Evolutionary conservation across 345 rosid species (phyloP), one percentile per base, ranked within the genome.

Genomic region (Brassica juncea): DNA sequence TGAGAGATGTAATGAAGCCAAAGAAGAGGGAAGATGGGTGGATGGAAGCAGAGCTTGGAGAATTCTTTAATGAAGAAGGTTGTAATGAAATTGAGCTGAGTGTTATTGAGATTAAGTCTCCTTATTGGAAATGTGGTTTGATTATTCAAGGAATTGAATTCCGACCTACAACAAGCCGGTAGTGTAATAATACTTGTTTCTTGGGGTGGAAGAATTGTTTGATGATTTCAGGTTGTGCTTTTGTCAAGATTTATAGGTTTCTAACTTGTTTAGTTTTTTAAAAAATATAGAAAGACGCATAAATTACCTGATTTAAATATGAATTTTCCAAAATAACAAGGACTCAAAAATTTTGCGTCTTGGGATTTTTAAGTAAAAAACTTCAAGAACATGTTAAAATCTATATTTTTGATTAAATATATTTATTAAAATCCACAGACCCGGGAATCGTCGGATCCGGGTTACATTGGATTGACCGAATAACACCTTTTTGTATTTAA

Each of bases 11-110:
- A 2, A 8, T 11, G 30, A 66, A 44, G 37, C 87, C 90, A 0
- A 42, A 70, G 79, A 73, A 65, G 55, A 87, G 97, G 70, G 68
- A 23, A 31, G 97, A 89, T 67, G 89, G 87, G 8, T 91, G 94
- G 97, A n/a, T 81, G 74, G 91, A 91, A 83, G 75, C 88, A 4
- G 87, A 88, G 81, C 42, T 91, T 47, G 92, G 97, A 60, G 49
- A 83, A 81, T 42, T 83, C 78, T 76, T 14, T 10, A 74, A 68
- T 68, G 82, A 68, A 32, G 9, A 31, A 31, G 32, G 77, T 47
- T 47, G 70, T 57, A 82, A 69, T 42, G 80, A 69, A 6, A 25
- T 16, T 23, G 47, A 57, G 37, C 37, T 77, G 0, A 78, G 77
- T 72, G 80, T 61, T 25, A 87, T 77, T 25, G 91, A 87, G 39